Evolutionary conservation across 1,284 basidiomycete species (phyloP).

Genomic region (Neotropicomus parvogracilis): DNA sequence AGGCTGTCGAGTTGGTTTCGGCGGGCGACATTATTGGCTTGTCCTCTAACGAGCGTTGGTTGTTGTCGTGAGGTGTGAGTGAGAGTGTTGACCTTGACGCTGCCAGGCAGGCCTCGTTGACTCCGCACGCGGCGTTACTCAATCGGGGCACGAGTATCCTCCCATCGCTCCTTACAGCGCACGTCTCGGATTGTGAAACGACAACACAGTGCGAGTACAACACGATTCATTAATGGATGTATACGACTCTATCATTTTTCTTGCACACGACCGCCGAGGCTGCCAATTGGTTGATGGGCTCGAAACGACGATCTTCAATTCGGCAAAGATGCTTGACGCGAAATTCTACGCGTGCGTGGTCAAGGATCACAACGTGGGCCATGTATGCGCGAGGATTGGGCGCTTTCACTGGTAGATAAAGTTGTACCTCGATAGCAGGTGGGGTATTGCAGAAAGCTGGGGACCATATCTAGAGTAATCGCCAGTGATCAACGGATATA

Average conservation of each 20-base stretch:
- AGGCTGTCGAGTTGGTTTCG: slow-evolving; percentile 12
- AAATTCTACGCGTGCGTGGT: background rate
- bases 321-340: background rate
- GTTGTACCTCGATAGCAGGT: slow-evolving; percentile 85
- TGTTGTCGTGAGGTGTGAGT: slow-evolving; percentile 3
- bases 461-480: slow-evolving; percentile 43
- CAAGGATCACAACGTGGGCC: background rate
- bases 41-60: background rate
- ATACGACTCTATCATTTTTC: slow-evolving; percentile 13
- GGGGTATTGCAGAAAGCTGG: slow-evolving; percentile 91
- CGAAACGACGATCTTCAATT: background rate
- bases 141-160: slow-evolving; percentile 13
- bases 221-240: background rate
- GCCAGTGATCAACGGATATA: background rate
- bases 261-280: background rate
- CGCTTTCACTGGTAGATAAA: slow-evolving; percentile 60
- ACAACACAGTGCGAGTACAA: slow-evolving; percentile 15
- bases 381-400: background rate
- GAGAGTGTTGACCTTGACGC: slow-evolving; percentile 4
- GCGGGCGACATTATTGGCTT: slow-evolving; percentile 22
- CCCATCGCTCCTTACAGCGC: background rate
- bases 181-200: background rate
- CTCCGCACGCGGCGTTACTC: slow-evolving; percentile 18
- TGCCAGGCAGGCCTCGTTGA: slow-evolving; percentile 19
- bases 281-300: too few relatives aligned